A percentile compares a stretch with the other conserved stretches of the same genome.
Conservation (phyloP, 2,329 filamentous ascomycete species). For the Claviceps citrina region DNA sequence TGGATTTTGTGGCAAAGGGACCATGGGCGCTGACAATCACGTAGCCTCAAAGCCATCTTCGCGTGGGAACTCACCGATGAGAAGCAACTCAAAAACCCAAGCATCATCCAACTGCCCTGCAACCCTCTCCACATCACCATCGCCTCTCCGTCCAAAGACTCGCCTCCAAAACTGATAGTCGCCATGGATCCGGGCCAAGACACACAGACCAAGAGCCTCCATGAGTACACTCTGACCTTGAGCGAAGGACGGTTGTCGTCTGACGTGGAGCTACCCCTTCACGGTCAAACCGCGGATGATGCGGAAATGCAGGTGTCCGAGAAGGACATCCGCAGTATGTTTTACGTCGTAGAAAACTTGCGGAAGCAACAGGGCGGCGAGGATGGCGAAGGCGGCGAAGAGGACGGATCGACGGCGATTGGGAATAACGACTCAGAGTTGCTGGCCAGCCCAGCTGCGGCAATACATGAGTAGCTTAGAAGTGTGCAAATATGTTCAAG, state of each 20-base stretch:
- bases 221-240: slow-evolving; percentile 17
- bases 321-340: slow-evolving; percentile 24
- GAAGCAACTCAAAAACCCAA: slow-evolving; percentile 32
- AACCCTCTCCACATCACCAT: slow-evolving; percentile 45
- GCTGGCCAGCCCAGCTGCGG: not conserved
- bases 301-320: slow-evolving; percentile 21
- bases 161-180: slow-evolving; percentile 20
- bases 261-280: slow-evolving; percentile 13
- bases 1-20: no score
- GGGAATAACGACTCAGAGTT: not conserved
- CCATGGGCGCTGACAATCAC: not conserved
- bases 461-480: not conserved
- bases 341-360: slow-evolving; percentile 32
- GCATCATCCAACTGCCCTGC: slow-evolving; percentile 39
- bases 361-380: slow-evolving; percentile 25
- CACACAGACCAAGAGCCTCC: slow-evolving; percentile 16
- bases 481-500: not conserved
- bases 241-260: slow-evolving; percentile 19
- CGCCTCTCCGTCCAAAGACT: slow-evolving; percentile 9
- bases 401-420: slow-evolving; percentile 4
- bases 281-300: slow-evolving; percentile 11
- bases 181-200: slow-evolving; percentile 23
- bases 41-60: slow-evolving; percentile 47
- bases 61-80: slow-evolving; percentile 38
- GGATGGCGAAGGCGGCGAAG: slow-evolving; percentile 8